Base-by-base conservation (phyloP, 139 green algal genomes). In the Spirogloea muscicola region DNA sequence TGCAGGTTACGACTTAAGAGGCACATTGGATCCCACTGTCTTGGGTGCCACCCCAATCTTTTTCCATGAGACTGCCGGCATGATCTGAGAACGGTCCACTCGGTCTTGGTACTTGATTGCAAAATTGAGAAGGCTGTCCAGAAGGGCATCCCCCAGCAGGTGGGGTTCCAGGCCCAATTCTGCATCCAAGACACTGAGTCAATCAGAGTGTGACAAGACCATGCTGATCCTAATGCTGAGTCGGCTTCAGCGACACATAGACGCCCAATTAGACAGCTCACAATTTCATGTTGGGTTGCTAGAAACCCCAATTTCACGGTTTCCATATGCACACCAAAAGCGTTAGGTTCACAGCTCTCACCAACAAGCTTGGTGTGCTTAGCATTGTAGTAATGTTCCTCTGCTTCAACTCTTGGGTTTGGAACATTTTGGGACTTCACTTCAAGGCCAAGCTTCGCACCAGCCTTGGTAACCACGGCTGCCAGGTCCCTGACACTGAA, bases 301-400 rank as follows among this genome's bases (percentile, higher is more conserved):
- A n/a, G n/a, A n/a, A n/a, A n/a, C n/a, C n/a, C n/a, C n/a, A n/a
- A n/a, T n/a, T n/a, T n/a, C n/a, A n/a, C n/a, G n/a, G n/a, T n/a
- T n/a, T n/a, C n/a, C n/a, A n/a, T n/a, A n/a, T n/a, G n/a, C n/a
- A n/a, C n/a, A n/a, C n/a, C n/a, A n/a, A n/a, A n/a, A n/a, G n/a
- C n/a, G n/a, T n/a, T n/a, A n/a, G n/a, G n/a, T n/a, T n/a, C n/a
- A n/a, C n/a, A n/a, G n/a, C n/a, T n/a, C n/a, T n/a, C n/a, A n/a
- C n/a, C 91, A 51, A 87, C 59, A 70, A 98, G 88, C 84, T 96
- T 96, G 74, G 88, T 90, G 89, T 89, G 83, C 89, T 96, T 96
- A 38, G 92, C 94, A 77, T 98, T 98, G 91, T 98, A 98, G 86
- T 97, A 98, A 85, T 98, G 94, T 89, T 98, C 93, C 87, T 97